phyloP scores from a whole-genome alignment of 2,329 filamentous ascomycete genomes.

The Pseudogymnoascus sp. region DNA sequence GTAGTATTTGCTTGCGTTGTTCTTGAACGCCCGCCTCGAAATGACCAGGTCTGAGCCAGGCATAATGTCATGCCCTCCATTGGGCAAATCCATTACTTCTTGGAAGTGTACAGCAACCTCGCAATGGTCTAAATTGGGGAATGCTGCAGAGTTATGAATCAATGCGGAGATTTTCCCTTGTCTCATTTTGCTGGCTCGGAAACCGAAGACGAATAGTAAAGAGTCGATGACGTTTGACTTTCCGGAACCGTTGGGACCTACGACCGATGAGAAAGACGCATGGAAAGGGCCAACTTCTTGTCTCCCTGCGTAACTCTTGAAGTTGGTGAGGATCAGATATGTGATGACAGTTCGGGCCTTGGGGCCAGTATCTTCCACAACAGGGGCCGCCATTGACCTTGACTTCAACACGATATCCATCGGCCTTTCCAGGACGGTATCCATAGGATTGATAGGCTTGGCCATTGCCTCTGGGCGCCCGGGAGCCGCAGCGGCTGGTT shows the following conservation, averaged over 20 bases:
- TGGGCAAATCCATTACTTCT: conserved; percentile 83
- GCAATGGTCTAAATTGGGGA: conserved; percentile 79
- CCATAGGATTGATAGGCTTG: conserved; percentile 68
- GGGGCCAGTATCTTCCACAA: conserved; percentile 68
- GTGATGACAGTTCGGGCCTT: conserved; percentile 89
- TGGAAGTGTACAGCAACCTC: conserved; percentile 97
- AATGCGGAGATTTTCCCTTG: conserved; percentile 97
- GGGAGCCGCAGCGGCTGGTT: conserved; percentile 39
- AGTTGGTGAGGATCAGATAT: conserved; percentile 87
- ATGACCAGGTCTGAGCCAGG: conserved; percentile 81
- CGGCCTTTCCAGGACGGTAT: conserved; percentile 75
- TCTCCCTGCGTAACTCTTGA: conserved; percentile 95
- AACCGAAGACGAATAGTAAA: conserved; percentile 96
- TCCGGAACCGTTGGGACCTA: conserved; percentile 94
- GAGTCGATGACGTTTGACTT: conserved; percentile 99
- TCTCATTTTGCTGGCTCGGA: conserved; percentile 97
- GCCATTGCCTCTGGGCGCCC: conserved; percentile 45
- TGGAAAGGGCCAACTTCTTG: conserved; percentile 97
- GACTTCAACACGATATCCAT: conserved; percentile 93
- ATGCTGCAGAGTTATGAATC: conserved; percentile 91
- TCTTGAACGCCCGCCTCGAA: conserved; percentile 90
- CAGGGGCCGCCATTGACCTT: conserved; percentile 58
- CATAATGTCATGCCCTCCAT: conserved; percentile 67
- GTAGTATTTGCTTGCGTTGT: conserved; percentile 97
- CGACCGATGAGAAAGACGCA: conserved; percentile 92